Base-by-base conservation (phyloP, 768 basidiomycete species). In the Russula lepida region DNA sequence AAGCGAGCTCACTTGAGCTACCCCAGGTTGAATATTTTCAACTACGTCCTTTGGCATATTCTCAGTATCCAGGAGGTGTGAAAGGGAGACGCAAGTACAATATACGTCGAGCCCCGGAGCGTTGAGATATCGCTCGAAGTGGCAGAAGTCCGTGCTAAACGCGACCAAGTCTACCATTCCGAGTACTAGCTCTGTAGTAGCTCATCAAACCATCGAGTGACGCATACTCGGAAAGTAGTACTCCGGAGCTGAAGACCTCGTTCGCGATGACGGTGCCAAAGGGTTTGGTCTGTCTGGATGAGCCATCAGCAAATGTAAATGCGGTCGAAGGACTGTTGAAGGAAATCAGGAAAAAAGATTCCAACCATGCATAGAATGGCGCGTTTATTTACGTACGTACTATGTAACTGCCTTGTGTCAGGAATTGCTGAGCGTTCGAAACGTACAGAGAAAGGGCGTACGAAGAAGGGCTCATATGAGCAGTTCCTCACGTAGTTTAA, bases 181-280 rank as follows among this genome's bases (percentile, higher is more conserved):
- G 3, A 41, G 49, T 23, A 23, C 15, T 35, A 13, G 23, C 8
- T 9, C n/a, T n/a, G n/a, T n/a, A n/a, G n/a, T n/a, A n/a, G n/a
- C n/a, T n/a, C n/a, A n/a, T n/a, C 30, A 33, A 58, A 28, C 19
- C 19, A 8, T 39, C 12, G 12, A 33, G 30, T 23, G 23, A 15
- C 37, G 76, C 80, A 52, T 69, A 95, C 92, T 98, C 95, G 9
- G 91, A 94, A 41, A 95, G 74, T 47, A 98, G 76, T 58, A 98
- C 81, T 0, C 95, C 94, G 0, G 92, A 95, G 63, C 85, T 85
- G 74, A 98, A 98, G 27, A 98, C 80, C 62, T 98, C 95, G 62
- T 90, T 89, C 4, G 95, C 95, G 49, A 91, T 80, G 64, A 95
- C 81, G 0, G 92, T 91, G 2, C 92, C 95, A 58, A 87, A 89